Evolutionary conservation across 1,284 basidiomycete species (phyloP).

Genomic region (Ceratobasidium sp.): DNA sequence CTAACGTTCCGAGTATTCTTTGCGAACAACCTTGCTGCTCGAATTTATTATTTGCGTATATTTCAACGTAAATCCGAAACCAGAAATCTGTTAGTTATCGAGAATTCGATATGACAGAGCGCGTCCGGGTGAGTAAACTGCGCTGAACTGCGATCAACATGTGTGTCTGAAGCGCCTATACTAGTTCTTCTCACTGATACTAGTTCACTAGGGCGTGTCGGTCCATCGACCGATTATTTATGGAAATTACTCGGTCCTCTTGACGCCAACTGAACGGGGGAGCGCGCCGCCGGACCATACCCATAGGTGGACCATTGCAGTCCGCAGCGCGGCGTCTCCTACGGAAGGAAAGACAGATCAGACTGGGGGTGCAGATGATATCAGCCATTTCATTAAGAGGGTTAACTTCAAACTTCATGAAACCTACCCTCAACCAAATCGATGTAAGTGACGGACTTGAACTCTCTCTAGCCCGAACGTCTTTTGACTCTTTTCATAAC

Average conservation of each 20-base stretch:
- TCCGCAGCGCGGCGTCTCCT: constrained; percentile 84
- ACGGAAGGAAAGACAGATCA: constrained; percentile 62
- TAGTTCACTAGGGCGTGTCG: constrained; percentile 76
- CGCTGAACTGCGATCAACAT: constrained; percentile 13
- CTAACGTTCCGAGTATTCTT: background rate
- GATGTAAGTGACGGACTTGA: constrained; percentile 71
- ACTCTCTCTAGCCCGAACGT: background rate
- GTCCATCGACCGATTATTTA: constrained; percentile 95
- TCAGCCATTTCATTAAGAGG: constrained; percentile 91
- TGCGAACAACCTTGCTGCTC: background rate
- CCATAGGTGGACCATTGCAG: constrained; percentile 96
- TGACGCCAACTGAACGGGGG: constrained; percentile 83
- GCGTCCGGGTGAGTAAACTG: constrained; percentile 41
- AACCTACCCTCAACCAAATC: constrained; percentile 90
- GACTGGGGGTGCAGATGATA: constrained; percentile 90
- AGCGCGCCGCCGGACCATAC: constrained; percentile 82
- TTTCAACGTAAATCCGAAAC: no score
- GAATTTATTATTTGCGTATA: background rate
- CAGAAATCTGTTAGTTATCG: no score
- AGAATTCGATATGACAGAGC: constrained; percentile 40
- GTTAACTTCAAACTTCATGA: constrained; percentile 99
- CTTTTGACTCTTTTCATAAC: background rate
- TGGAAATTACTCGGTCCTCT: constrained; percentile 91
- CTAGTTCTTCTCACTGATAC: constrained; percentile 28
- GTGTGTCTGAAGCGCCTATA: constrained; percentile 16